phyloP scores from a whole-genome alignment of 331 rosid species.

The Quercus phellos region DNA sequence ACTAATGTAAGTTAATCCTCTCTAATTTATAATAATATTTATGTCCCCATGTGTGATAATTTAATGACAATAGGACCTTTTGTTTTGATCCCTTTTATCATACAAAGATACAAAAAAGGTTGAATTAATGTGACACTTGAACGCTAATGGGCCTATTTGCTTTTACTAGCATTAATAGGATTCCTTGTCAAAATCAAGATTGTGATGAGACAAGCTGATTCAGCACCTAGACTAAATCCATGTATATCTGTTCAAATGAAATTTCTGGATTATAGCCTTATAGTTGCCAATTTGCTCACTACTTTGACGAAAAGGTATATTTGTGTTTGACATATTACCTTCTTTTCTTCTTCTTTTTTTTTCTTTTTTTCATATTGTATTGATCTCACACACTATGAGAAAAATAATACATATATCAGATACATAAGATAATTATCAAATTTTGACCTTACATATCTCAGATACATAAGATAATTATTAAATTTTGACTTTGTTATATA shows the following conservation, averaged over 20 bases:
- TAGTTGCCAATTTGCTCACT: too few species aligned
- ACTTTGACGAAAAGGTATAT: too few species aligned
- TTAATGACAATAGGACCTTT: conserved; percentile 15
- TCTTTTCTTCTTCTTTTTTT: too few species aligned
- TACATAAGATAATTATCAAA: too few species aligned
- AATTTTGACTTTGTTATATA: too few species aligned
- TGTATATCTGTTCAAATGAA: neutral
- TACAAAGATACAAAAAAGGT: conserved; percentile 1
- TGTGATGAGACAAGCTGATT: neutral
- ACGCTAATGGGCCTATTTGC: neutral
- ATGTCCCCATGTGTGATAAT: conserved; percentile 22
- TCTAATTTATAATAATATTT: conserved; percentile 31
- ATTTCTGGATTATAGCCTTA: too few species aligned
- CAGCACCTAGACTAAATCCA: neutral
- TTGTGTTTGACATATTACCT: too few species aligned
- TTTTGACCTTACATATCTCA: too few species aligned
- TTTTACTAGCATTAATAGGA: neutral
- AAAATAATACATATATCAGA: too few species aligned
- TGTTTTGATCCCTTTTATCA: conserved; percentile 15
- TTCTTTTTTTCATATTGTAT: too few species aligned
- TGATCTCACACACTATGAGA: too few species aligned
- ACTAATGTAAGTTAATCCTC: conserved; percentile 28
- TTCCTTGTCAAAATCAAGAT: neutral
- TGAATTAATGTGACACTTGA: neutral
- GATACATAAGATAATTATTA: too few species aligned